Percentiles rank a stretch among this genome's conserved stretches.
Evolutionary conservation across 345 rosid genomes (phyloP).

Genomic region (Tarenaya hassleriana): DNA sequence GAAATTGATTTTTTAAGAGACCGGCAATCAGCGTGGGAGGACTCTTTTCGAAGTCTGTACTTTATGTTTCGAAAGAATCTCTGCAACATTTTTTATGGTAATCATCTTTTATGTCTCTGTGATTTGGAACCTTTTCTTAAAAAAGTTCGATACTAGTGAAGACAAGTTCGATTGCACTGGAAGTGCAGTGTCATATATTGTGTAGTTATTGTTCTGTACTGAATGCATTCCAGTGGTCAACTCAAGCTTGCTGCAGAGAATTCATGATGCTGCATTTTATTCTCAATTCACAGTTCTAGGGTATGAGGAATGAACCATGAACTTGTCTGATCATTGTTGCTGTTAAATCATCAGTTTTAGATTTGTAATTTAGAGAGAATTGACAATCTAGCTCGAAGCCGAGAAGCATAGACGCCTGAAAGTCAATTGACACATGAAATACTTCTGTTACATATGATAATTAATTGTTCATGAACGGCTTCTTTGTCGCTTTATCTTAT

Average conservation of each 20-base stretch:
- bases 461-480: constrained; percentile 16
- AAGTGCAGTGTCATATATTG: constrained; percentile 17
- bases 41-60: constrained; percentile 82
- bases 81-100: constrained; percentile 83
- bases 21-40: constrained; percentile 74
- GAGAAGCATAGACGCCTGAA: not conserved
- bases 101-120: constrained; percentile 14
- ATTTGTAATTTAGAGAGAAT: too few relatives aligned
- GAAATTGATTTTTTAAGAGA: constrained; percentile 62
- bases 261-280: not conserved
- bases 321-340: constrained; percentile 4
- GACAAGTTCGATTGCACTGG: constrained; percentile 1
- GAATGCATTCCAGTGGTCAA: too few relatives aligned
- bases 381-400: too few relatives aligned
- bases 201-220: not conserved
- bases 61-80: constrained; percentile 67
- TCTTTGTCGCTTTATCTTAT: constrained; percentile 12
- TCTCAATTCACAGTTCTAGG: constrained; percentile 5
- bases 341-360: not conserved
- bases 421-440: constrained; percentile 5
- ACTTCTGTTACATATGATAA: constrained; percentile 10
- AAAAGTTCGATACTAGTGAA: not conserved
- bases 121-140: not conserved
- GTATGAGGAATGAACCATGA: not conserved
- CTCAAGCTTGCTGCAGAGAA: not conserved